phyloP scores from a whole-genome alignment of 495 filamentous ascomycete species.

The Penicillium samsonianum region DNA sequence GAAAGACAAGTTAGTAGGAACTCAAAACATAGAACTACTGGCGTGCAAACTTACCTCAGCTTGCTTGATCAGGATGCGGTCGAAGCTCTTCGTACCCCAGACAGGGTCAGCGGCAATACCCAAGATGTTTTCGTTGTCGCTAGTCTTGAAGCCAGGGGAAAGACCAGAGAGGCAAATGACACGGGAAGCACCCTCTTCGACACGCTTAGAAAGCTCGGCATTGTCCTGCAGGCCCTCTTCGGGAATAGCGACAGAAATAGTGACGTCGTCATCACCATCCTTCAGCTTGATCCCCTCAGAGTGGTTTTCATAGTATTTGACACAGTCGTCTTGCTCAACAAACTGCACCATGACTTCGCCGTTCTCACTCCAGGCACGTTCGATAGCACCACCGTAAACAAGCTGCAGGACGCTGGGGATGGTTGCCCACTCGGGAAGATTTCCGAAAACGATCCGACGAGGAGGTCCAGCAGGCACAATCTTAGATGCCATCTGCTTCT shows the following conservation, averaged over 20 bases:
- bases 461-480: not conserved
- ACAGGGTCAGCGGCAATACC: not conserved
- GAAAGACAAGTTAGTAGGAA: not conserved
- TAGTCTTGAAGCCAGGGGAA: not conserved
- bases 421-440: slow-evolving; percentile 33
- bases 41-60: not conserved
- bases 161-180: slow-evolving; percentile 9
- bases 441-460: slow-evolving; percentile 39
- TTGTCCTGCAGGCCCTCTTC: slow-evolving; percentile 6
- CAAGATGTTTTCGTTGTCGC: not conserved
- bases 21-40: slow-evolving; percentile 1
- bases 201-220: not conserved
- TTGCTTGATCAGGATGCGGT: slow-evolving; percentile 6
- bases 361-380: slow-evolving; percentile 26
- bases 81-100: slow-evolving; percentile 2
- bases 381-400: slow-evolving; percentile 47
- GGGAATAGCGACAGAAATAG: not conserved
- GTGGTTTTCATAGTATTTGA: slow-evolving; percentile 7
- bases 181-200: slow-evolving; percentile 6
- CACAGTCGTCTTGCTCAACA: slow-evolving; percentile 8
- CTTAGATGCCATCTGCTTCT: slow-evolving; percentile 4
- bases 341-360: slow-evolving; percentile 15
- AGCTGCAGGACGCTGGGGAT: slow-evolving; percentile 41
- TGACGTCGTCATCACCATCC: not conserved
- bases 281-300: slow-evolving; percentile 5